Conservation (phyloP, 192 early-diverging fungal genomes). For the Allomyces arbusculus region DNA sequence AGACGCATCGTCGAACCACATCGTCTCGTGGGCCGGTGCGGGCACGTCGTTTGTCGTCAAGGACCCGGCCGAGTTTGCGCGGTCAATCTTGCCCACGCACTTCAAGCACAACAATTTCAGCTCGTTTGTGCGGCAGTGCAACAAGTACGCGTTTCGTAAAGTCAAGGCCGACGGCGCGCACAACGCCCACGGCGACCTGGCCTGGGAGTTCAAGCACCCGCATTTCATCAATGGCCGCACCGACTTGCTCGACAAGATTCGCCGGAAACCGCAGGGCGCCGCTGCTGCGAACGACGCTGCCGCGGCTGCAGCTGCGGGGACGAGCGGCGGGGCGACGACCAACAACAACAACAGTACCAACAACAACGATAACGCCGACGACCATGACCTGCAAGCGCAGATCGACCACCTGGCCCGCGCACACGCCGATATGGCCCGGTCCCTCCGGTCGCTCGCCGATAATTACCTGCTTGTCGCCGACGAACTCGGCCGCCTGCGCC, state of each 20-base stretch:
- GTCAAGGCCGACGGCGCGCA: slow-evolving; percentile 27
- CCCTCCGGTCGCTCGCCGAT: slow-evolving; percentile 7
- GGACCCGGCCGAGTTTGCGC: slow-evolving; percentile 49
- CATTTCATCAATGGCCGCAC: slow-evolving; percentile 23
- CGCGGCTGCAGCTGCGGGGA: neutral
- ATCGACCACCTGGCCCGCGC: slow-evolving; percentile 7
- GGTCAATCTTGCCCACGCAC: slow-evolving; percentile 36
- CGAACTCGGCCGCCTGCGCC: slow-evolving; percentile 9
- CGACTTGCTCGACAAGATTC: slow-evolving; percentile 1
- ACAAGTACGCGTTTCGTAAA: slow-evolving; percentile 65
- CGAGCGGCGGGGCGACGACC: no score
- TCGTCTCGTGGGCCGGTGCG: slow-evolving; percentile 37
- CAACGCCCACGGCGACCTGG: slow-evolving; percentile 29
- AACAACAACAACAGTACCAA: no score
- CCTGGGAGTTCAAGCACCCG: slow-evolving; percentile 50
- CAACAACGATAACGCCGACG: no score
- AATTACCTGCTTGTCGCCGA: slow-evolving; percentile 12
- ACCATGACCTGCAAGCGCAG: slow-evolving; percentile 8
- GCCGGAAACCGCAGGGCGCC: neutral
- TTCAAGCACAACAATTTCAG: slow-evolving; percentile 57
- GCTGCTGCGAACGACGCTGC: neutral
- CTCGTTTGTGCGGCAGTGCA: slow-evolving; percentile 52
- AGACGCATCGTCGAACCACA: slow-evolving; percentile 31
- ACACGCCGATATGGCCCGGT: slow-evolving; percentile 7
- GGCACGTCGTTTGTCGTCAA: slow-evolving; percentile 52